Evolutionary conservation across 352 stramenopile species (phyloP), one percentile per base, ranked within the genome.

Genomic region (Phytophthora rubi): DNA sequence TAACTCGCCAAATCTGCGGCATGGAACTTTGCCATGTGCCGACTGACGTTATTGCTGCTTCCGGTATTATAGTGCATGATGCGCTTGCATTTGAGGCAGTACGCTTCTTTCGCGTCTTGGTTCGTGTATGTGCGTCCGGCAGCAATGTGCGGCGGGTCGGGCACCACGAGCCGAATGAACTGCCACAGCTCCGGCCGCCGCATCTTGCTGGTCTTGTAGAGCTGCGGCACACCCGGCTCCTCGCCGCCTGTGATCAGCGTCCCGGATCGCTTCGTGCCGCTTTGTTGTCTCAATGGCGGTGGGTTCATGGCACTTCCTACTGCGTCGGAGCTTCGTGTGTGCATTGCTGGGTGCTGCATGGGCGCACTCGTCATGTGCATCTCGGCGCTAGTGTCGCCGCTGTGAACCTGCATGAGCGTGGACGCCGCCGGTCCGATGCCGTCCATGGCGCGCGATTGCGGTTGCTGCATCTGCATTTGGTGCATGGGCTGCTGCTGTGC

Each of bases 121-220:
- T 86, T 86, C 48, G 79, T 82, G 76, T 86, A 86, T 23, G 65
- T 82, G 53, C 73, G 75, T 28, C 70, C 76, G 4, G 68, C 61
- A 8, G 79, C 73, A 10, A 86, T 47, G 26, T 81, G 63, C 16
- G 76, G 79, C 16, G 79, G 79, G 30, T 86, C 79, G 0, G 79
- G 79, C 51, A 82, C 79, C n/a, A 86, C 79, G 2, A 86, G 57
- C 23, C 79, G 76, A 37, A 86, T 83, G 52, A 86, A 86, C 71
- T 86, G 79, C 79, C 79, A 86, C 51, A 86, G 61, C 65, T 86
- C 79, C 0, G 79, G 79, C n/a, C 79, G 79, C 28, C 79, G 70
- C 79, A 86, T 86, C 73, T 86, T 86, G 65, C 73, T 86, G 23
- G 79, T 83, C 65, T 83, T 81, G 71, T 86, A 86, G 28, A 86